Evolutionary conservation across 768 basidiomycete genomes (phyloP), one percentile per base, ranked within the genome.

Genomic region (Amanita rubescens): DNA sequence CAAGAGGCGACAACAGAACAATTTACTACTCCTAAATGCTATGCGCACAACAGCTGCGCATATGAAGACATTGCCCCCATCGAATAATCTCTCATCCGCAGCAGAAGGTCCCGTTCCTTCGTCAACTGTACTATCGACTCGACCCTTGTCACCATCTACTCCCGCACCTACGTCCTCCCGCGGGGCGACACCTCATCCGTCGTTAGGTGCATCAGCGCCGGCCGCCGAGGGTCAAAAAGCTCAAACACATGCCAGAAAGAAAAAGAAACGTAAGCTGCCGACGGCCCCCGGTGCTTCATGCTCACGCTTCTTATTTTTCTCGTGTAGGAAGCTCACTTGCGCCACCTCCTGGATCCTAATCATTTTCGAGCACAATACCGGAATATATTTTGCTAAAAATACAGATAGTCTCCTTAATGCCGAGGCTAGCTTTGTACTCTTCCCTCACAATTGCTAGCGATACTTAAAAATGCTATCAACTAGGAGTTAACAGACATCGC

Each of bases 1-100:
- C 6, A 33, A 22, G 30, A 53, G 46, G 25, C 52, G 52, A 20
- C 80, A 80, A 58, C 80, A 86, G 63, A 89, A 90, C 63, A 81
- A 75, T 53, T 70, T 77, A 58, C 75, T 90, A 19, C 74, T 92
- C 58, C 69, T 82, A 61, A 84, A 85, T 56, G 90, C 90, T 7
- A 88, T 93, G 87, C 80, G 76, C 58, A 80, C 87, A 3, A 89
- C 90, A 0, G 88, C 87, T 5, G 70, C 76, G 44, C 87, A 53
- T 30, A 53, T 53, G 52, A 53, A 37, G 35, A 72, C 74, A 56
- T 69, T 79, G 0, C 75, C 82, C 53, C 67, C 75, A 27, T 69
- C 76, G 32, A 72, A 64, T 57, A 57, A 68, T 17, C 50, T 57
- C 66, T 11, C 66, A 64, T 49, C 56, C 64, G 34, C 22, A 50